These are phyloP conservation scores for Trichosporon sp. DNA, from an alignment of 1,284 basidiomycete genomes.

Conservation along the genomic window DNA sequence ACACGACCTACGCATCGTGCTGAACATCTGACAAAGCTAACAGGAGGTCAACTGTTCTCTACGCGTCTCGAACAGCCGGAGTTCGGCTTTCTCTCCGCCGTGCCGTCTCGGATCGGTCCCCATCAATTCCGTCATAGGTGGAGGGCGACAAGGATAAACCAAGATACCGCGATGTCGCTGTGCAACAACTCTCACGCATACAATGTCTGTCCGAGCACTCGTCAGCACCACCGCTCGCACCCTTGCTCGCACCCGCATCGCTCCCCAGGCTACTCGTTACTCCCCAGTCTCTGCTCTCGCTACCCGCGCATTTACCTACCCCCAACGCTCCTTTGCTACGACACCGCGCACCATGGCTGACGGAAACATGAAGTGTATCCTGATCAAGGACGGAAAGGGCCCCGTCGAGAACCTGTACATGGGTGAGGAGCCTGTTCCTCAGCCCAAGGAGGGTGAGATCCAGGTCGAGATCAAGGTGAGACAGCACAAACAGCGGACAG, in stretches of 20 bases:
- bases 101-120: not conserved
- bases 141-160: conserved; percentile 1
- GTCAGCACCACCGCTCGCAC: not conserved
- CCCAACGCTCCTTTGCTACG: conserved; percentile 6
- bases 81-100: conserved; percentile 5
- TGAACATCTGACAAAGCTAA: not conserved
- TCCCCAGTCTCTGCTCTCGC: not conserved
- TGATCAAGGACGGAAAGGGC: conserved; percentile 74
- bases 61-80: not conserved
- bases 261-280: not conserved
- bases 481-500: not conserved
- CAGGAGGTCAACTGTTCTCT: not conserved
- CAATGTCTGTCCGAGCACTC: conserved; percentile 1
- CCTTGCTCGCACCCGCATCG: not conserved
- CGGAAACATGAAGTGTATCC: conserved; percentile 68
- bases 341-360: conserved; percentile 5
- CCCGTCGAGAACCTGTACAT: conserved; percentile 73
- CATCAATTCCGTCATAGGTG: not conserved
- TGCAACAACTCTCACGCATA: conserved; percentile 1
- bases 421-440: conserved; percentile 60
- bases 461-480: conserved; percentile 55
- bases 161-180: not conserved
- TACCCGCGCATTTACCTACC: not conserved
- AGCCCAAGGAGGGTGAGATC: conserved; percentile 61
- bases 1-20: not conserved